Conservation (phyloP, 805 yeast species). For the Saccharomycopsis olivae region DNA sequence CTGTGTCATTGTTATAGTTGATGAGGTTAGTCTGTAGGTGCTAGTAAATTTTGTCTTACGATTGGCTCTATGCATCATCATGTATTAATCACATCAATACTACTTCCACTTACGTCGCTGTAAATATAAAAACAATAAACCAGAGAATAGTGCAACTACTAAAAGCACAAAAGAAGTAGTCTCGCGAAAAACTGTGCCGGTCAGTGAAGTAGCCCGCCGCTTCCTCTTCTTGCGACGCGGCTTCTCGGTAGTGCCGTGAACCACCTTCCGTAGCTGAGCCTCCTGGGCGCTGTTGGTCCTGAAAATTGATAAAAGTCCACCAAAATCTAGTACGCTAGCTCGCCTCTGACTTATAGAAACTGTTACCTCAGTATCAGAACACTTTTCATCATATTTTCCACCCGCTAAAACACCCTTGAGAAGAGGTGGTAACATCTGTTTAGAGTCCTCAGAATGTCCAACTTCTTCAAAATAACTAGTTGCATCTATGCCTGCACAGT, state of each 20-base stretch:
- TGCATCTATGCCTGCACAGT: constrained; percentile 51
- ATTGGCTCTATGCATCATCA: too few relatives aligned
- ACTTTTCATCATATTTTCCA: neutral
- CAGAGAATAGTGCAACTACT: constrained; percentile 6
- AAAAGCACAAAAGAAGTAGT: neutral
- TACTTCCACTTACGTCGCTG: constrained; percentile 8
- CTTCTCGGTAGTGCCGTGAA: neutral
- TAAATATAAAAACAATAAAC: constrained; percentile 2
- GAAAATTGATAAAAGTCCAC: neutral
- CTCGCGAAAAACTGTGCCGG: neutral
- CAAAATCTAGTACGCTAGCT: too few relatives aligned
- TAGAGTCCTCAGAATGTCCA: constrained; percentile 59
- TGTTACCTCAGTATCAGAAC: neutral
- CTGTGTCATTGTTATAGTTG: constrained; percentile 12
- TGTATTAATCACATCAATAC: too few relatives aligned
- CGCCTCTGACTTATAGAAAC: neutral
- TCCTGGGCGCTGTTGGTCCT: neutral
- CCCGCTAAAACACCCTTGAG: constrained; percentile 10
- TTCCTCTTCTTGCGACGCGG: neutral
- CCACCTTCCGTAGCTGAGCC: neutral
- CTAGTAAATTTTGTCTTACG: too few relatives aligned
- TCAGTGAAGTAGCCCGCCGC: neutral
- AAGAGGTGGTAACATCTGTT: constrained; percentile 28
- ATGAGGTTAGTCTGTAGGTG: too few relatives aligned
- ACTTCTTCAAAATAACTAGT: constrained; percentile 53